A percentile compares a stretch with the other conserved stretches of the same genome.
These are phyloP conservation scores for Leucosporidium scottii DNA, from an alignment of 768 basidiomycete genomes.

Conservation along the genomic window DNA sequence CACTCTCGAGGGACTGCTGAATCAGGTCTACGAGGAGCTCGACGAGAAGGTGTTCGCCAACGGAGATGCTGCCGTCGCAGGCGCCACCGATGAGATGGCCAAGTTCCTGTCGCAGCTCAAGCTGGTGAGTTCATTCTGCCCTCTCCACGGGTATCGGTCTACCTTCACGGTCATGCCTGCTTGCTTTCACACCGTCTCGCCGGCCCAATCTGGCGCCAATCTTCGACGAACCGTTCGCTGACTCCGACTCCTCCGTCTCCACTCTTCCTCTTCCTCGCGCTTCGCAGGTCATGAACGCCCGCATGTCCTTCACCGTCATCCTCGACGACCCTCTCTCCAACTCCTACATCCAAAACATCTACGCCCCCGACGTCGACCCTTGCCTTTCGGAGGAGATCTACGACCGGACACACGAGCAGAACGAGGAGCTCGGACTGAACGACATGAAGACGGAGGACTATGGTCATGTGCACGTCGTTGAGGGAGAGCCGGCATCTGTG, in stretches of 20 bases:
- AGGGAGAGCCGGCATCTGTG: too few species aligned
- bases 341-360: slow-evolving; percentile 92
- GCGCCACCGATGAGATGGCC: slow-evolving; percentile 52
- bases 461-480: neutral
- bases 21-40: slow-evolving; percentile 91
- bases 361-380: slow-evolving; percentile 93
- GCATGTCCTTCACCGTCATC: slow-evolving; percentile 78
- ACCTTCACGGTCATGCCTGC: too few species aligned
- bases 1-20: slow-evolving; percentile 87
- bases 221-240: too few species aligned
- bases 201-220: too few species aligned
- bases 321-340: slow-evolving; percentile 93
- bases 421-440: slow-evolving; percentile 79
- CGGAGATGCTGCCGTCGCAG: slow-evolving; percentile 54
- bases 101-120: slow-evolving; percentile 70
- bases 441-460: slow-evolving; percentile 37
- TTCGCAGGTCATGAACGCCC: slow-evolving; percentile 64
- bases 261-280: neutral
- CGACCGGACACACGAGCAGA: slow-evolving; percentile 78
- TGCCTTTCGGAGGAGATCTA: slow-evolving; percentile 80
- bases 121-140: slow-evolving; percentile 57
- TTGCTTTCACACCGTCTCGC: too few species aligned
- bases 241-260: too few species aligned
- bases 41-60: slow-evolving; percentile 73
- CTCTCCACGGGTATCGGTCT: too few species aligned